A percentile compares a stretch with the other conserved stretches of the same genome.
phyloP scores from a whole-genome alignment of 352 stramenopile genomes.

The Elongisporangium senticosum region DNA sequence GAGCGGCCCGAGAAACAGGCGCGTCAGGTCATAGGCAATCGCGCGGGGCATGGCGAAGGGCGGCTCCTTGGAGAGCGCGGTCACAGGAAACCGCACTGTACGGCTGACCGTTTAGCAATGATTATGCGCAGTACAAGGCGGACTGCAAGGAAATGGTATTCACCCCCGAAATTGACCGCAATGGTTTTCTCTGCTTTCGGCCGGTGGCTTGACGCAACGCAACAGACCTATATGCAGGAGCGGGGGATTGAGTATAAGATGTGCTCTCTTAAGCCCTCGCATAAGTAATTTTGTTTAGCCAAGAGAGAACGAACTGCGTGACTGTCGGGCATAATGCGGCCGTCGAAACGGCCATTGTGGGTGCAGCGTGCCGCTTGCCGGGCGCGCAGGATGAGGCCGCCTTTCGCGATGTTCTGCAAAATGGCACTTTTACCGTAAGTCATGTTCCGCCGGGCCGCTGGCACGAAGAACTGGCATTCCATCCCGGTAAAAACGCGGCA shows the following conservation, averaged over 20 bases:
- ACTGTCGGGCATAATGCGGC: constrained; percentile 5
- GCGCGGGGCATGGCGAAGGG: constrained; percentile 3
- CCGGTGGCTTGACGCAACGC: constrained; percentile 4
- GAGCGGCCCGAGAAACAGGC: constrained; percentile 4
- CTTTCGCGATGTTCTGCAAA: constrained; percentile 5
- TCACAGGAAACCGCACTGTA: constrained; percentile 5
- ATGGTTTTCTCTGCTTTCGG: constrained; percentile 5
- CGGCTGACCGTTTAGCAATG: constrained; percentile 5
- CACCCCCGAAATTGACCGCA: constrained; percentile 5
- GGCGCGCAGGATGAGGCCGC: constrained; percentile 3
- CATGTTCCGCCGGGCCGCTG: constrained; percentile 4
- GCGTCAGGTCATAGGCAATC: constrained; percentile 5
- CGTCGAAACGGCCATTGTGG: constrained; percentile 5
- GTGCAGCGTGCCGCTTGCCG: constrained; percentile 4
- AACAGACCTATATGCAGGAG: constrained; percentile 5
- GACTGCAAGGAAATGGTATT: constrained; percentile 6
- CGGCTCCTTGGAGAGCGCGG: constrained; percentile 4
- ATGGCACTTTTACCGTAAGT: constrained; percentile 6
- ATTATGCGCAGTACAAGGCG: constrained; percentile 5
- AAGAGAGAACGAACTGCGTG: constrained; percentile 5
- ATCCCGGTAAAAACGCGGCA: constrained; percentile 5
- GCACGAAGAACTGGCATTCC: constrained; percentile 5
- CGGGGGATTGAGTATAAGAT: constrained; percentile 5
- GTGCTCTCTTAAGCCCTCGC: constrained; percentile 5
- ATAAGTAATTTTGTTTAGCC: constrained; percentile 6